Evolutionary conservation across 345 rosid species (phyloP).

Genomic region (Reutealis trisperma): DNA sequence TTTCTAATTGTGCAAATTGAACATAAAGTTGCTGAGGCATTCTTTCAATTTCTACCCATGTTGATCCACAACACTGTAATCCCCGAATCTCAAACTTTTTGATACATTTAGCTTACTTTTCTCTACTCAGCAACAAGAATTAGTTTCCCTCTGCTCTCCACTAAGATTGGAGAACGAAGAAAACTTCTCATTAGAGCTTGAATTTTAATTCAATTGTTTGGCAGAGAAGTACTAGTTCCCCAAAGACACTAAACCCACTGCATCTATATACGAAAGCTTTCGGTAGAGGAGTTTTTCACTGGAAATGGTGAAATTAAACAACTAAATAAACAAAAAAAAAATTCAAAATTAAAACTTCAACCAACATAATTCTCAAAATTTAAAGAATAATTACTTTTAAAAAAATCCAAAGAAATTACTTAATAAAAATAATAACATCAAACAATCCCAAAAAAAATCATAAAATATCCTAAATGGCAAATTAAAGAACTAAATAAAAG

Average conservation of each 20-base stretch:
- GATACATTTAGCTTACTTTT: constrained; percentile 97
- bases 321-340: no score
- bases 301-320: constrained; percentile 81
- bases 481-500: no score
- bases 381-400: no score
- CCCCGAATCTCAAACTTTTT: constrained; percentile 82
- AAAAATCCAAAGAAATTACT: no score
- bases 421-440: no score
- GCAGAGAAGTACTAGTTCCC: constrained; percentile 75
- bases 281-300: constrained; percentile 81
- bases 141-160: constrained; percentile 69
- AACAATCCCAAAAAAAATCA: no score
- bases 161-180: constrained; percentile 80
- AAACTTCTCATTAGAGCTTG: constrained; percentile 97
- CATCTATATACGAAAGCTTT: constrained; percentile 75
- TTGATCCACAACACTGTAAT: constrained; percentile 62
- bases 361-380: no score
- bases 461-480: no score
- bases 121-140: constrained; percentile 83
- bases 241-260: constrained; percentile 83
- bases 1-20: constrained; percentile 69
- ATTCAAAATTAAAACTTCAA: no score
- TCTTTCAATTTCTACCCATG: constrained; percentile 88
- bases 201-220: constrained; percentile 70
- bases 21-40: constrained; percentile 86